phyloP scores from a whole-genome alignment of 176 grass and related monocot species.

The Lolium multiflorum region DNA sequence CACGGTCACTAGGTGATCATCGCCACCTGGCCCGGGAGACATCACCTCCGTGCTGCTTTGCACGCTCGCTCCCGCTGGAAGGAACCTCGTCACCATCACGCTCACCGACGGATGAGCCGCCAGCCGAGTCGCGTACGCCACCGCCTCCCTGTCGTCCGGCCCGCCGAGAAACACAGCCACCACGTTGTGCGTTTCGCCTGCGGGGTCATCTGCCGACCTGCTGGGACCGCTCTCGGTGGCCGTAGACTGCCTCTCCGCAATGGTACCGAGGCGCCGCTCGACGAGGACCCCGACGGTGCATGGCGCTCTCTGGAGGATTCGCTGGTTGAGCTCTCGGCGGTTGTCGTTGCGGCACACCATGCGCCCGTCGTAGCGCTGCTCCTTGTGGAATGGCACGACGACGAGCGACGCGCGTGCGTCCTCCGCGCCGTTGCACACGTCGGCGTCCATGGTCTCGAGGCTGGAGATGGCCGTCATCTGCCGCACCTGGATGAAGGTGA shows the following conservation, averaged over 20 bases:
- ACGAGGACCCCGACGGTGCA: conserved; percentile 80
- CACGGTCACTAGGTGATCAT: not conserved
- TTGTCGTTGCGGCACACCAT: conserved; percentile 63
- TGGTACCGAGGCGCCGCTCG: conserved; percentile 44
- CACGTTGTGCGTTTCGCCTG: conserved; percentile 39
- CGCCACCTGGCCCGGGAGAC: not conserved
- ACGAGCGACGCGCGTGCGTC: conserved; percentile 62
- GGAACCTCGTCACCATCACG: conserved; percentile 56
- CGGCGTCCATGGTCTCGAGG: conserved; percentile 62
- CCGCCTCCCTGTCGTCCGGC: conserved; percentile 67
- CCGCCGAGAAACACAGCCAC: conserved; percentile 72
- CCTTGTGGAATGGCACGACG: conserved; percentile 70
- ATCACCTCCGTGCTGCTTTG: not conserved
- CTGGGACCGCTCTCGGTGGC: not conserved
- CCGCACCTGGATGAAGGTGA: conserved; percentile 29
- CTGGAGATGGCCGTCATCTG: conserved; percentile 63
- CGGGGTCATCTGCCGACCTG: not conserved
- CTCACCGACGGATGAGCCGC: conserved; percentile 40
- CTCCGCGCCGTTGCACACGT: conserved; percentile 65
- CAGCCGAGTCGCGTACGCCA: conserved; percentile 55
- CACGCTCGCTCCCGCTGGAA: conserved; percentile 20
- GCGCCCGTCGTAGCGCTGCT: conserved; percentile 70
- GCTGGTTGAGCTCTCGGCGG: conserved; percentile 48
- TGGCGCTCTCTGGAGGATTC: conserved; percentile 49
- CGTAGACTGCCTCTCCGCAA: not conserved